Conservation (phyloP, 257 asterid species). For the Solanum lycopersicoides region DNA sequence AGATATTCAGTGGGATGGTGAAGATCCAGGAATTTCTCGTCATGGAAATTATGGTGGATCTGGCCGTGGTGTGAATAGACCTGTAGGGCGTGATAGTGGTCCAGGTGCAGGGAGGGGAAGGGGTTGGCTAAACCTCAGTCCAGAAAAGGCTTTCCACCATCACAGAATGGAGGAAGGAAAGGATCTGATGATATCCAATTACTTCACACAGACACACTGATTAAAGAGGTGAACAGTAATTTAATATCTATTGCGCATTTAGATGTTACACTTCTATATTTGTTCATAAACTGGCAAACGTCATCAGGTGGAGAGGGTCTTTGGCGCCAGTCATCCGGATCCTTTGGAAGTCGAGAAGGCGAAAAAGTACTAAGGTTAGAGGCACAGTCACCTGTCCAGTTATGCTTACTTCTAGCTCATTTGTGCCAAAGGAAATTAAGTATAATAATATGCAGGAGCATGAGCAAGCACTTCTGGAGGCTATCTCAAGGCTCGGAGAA, state of each 20-base stretch:
- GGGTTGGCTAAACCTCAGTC: slow-evolving; percentile 57
- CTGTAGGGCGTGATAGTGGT: slow-evolving; percentile 55
- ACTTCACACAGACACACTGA: slow-evolving; percentile 74
- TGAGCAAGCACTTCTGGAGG: slow-evolving; percentile 79
- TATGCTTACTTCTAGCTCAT: not conserved
- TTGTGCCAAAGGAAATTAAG: not conserved
- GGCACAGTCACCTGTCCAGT: not conserved
- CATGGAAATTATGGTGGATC: slow-evolving; percentile 66
- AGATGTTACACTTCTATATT: not conserved
- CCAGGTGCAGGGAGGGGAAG: slow-evolving; percentile 82
- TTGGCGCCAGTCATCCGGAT: slow-evolving; percentile 59
- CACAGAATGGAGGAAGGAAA: slow-evolving; percentile 80
- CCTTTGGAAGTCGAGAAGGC: slow-evolving; percentile 83
- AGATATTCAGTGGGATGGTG: slow-evolving; percentile 90
- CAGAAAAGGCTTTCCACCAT: slow-evolving; percentile 61
- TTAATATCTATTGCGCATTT: not conserved
- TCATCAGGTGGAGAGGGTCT: slow-evolving; percentile 76
- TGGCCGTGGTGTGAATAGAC: slow-evolving; percentile 55
- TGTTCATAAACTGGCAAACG: slow-evolving; percentile 4
- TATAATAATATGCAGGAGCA: slow-evolving; percentile 53
- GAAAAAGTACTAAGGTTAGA: slow-evolving; percentile 71
- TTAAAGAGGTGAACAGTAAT: slow-evolving; percentile 59
- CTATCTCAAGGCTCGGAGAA: slow-evolving; percentile 67
- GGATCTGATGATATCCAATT: slow-evolving; percentile 62
- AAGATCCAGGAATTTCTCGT: slow-evolving; percentile 67